Percentiles rank a stretch among this genome's conserved stretches.
Evolutionary conservation across 2,329 filamentous ascomycete genomes (phyloP).

Genomic region (Pleurostoma richardsiae): DNA sequence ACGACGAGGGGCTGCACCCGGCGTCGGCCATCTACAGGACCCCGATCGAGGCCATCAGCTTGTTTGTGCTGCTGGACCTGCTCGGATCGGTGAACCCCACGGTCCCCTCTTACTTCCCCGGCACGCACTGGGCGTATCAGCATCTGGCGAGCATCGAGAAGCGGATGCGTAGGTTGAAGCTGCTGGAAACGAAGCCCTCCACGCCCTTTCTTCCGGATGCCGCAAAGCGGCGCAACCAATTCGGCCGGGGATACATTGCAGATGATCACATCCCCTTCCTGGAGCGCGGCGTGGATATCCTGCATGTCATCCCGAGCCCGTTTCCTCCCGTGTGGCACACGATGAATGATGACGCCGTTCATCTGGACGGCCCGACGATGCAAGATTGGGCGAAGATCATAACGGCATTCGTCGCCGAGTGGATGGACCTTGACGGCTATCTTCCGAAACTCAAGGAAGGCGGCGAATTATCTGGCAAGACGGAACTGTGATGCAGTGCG

Average conservation of each 20-base stretch:
- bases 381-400: slow-evolving; percentile 85
- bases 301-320: slow-evolving; percentile 82
- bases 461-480: too few relatives aligned
- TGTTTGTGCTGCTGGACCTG: slow-evolving; percentile 54
- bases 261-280: slow-evolving; percentile 96
- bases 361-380: slow-evolving; percentile 74
- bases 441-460: neutral
- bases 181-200: slow-evolving; percentile 42
- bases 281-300: slow-evolving; percentile 74
- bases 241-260: slow-evolving; percentile 52
- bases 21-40: slow-evolving; percentile 71
- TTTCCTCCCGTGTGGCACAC: slow-evolving; percentile 88
- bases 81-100: slow-evolving; percentile 53
- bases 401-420: slow-evolving; percentile 81
- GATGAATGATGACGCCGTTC: slow-evolving; percentile 74
- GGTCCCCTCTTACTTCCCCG: slow-evolving; percentile 62
- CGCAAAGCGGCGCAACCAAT: slow-evolving; percentile 42
- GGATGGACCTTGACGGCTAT: slow-evolving; percentile 60
- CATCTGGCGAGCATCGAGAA: slow-evolving; percentile 52
- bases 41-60: slow-evolving; percentile 70
- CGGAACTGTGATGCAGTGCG: too few relatives aligned
- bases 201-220: slow-evolving; percentile 61
- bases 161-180: slow-evolving; percentile 48
- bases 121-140: slow-evolving; percentile 67
- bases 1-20: slow-evolving; percentile 56